Conservation (phyloP, 208 protist species). For the Trypanosoma platydactyli region DNA sequence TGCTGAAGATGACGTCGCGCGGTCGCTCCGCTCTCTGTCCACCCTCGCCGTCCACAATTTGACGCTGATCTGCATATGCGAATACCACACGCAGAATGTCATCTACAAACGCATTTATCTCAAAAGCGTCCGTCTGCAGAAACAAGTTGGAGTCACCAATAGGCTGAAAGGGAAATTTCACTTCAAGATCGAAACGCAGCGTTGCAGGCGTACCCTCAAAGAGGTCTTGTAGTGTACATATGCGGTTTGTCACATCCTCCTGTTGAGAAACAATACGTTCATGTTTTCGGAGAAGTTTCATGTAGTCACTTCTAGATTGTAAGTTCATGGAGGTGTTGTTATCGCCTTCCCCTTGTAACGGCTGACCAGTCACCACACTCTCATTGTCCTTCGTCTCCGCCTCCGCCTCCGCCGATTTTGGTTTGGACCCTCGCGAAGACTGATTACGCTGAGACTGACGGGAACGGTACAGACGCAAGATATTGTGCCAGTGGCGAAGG, state of each 20-base stretch:
- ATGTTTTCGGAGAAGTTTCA: conserved; percentile 4
- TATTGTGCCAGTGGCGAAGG: conserved; percentile 55
- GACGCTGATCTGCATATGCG: conserved; percentile 41
- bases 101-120: conserved; percentile 82
- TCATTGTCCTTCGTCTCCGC: conserved; percentile 12
- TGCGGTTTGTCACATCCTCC: conserved; percentile 68
- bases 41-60: conserved; percentile 17
- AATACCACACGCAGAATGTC: conserved; percentile 69
- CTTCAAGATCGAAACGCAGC: conserved; percentile 71
- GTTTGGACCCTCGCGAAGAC: conserved; percentile 12
- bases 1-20: conserved; percentile 75
- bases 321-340: neutral
- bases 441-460: conserved; percentile 17
- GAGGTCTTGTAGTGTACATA: conserved; percentile 64
- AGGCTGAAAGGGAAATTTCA: conserved; percentile 81
- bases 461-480: conserved; percentile 33
- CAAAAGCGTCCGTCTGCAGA: conserved; percentile 71
- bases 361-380: too few species aligned
- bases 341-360: too few species aligned
- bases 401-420: conserved; percentile 3
- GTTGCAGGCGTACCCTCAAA: conserved; percentile 55
- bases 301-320: conserved; percentile 3
- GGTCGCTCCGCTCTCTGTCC: conserved; percentile 7
- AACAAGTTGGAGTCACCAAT: conserved; percentile 70
- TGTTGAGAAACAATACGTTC: conserved; percentile 43